phyloP scores from a whole-genome alignment of 2,329 filamentous ascomycete genomes.

The Alternaria solani region DNA sequence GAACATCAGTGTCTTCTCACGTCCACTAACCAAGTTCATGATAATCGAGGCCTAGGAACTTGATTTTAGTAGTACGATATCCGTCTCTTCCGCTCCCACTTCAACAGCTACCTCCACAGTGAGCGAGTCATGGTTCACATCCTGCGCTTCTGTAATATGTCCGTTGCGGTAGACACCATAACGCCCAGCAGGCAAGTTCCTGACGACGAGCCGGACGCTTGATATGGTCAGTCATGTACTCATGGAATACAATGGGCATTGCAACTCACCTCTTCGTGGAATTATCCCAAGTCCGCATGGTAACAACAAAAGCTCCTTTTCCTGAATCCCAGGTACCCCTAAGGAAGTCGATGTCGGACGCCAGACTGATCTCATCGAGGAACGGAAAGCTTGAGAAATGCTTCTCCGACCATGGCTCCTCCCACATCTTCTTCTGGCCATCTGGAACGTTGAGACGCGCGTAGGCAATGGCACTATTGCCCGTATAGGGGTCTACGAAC shows the following conservation, averaged over 20 bases:
- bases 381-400: slow-evolving; percentile 42
- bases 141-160: not conserved
- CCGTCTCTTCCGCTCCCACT: not conserved
- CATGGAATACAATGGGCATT: not conserved
- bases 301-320: slow-evolving; percentile 16
- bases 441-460: slow-evolving; percentile 48
- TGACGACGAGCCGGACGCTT: not conserved
- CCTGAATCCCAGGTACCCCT: slow-evolving; percentile 28
- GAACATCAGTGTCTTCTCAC: not conserved
- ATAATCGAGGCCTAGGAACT: not conserved
- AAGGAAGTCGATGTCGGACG: slow-evolving; percentile 33
- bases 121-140: not conserved
- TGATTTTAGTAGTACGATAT: not conserved
- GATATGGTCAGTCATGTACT: not conserved
- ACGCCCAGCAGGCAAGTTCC: not conserved
- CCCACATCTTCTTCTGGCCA: slow-evolving; percentile 50
- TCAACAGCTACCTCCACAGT: not conserved
- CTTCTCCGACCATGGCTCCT: slow-evolving; percentile 40
- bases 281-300: slow-evolving; percentile 27
- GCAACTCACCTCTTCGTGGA: not conserved
- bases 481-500: slow-evolving; percentile 46
- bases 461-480: slow-evolving; percentile 51
- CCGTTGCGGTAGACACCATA: not conserved
- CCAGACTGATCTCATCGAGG: slow-evolving; percentile 29
- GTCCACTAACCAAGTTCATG: not conserved